Base-by-base conservation (phyloP, 2,329 filamentous ascomycete species). In the Fusarium marasasianum region DNA sequence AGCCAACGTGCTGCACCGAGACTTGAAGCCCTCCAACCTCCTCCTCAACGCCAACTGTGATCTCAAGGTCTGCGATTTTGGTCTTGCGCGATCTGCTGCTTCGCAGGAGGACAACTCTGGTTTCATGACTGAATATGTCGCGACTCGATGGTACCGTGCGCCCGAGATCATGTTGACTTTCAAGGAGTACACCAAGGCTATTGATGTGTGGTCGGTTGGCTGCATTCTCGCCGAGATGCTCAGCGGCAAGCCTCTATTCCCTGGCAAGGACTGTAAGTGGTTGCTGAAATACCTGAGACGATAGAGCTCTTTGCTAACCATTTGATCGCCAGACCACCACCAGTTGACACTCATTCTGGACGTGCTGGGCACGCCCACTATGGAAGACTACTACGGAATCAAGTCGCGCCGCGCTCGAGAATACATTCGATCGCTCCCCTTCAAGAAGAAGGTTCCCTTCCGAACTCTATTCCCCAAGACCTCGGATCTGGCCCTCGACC, bases 121-220 rank as follows among this genome's bases (percentile, higher is more conserved):
- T 29, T 99, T 99, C 90, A 99, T 99, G 96, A 99, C 96, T 22
- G 96, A 99, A 97, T 99, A 99, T 82, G 96, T 99, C 65, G 96
- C 96, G 58, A 99, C 96, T 53, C 92, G 96, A 80, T 99, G 96
- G 96, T 99, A 99, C 85, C 95, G 96, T 84, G 96, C 96, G 11
- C 96, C 96, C 8, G 96, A 99, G 83, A 99, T 99, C 83, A 99
- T 99, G 96, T 92, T 99, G 86, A 99, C 96, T 18, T 99, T 98
- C 88, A 98, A 99, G 87, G 96, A 99, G 85, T 99, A 99, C 86
- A 99, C 96, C 79, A 99, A 98, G 86, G 96, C 96, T 48, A 99
- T 99, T 81, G 96, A 99, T 81, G 95, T 99, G 17, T 99, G 96
- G 96, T 98, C 95, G 79, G 96, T 99, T 58, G 96, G 96, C 65